Conservation (phyloP, 352 stramenopile species). For the Globisporangium abappressorium region DNA sequence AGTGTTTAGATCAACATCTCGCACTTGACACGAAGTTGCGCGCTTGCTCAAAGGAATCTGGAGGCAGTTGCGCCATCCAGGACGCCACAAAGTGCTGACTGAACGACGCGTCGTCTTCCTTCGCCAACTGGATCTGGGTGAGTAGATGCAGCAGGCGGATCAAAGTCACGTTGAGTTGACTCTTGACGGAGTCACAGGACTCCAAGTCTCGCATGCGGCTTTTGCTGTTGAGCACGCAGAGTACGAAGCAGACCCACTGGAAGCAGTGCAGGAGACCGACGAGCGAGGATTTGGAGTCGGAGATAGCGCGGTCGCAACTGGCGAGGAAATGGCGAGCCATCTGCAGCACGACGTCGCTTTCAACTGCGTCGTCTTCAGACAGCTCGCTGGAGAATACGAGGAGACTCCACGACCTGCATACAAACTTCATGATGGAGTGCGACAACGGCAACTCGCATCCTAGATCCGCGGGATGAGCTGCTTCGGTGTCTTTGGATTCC, state of each 20-base stretch:
- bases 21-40: slow-evolving; percentile 14
- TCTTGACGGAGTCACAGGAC: slow-evolving; percentile 13
- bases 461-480: slow-evolving; percentile 4
- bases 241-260: slow-evolving; percentile 33
- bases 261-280: slow-evolving; percentile 28
- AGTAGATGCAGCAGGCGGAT: slow-evolving; percentile 34
- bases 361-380: neutral
- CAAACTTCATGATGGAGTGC: slow-evolving; percentile 28
- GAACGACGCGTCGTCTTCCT: slow-evolving; percentile 15
- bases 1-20: neutral
- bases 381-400: slow-evolving; percentile 10
- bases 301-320: slow-evolving; percentile 21
- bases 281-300: slow-evolving; percentile 22
- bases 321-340: slow-evolving; percentile 28
- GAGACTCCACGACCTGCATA: slow-evolving; percentile 32
- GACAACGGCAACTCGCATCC: slow-evolving; percentile 15
- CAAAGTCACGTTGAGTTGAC: slow-evolving; percentile 30
- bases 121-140: slow-evolving; percentile 11
- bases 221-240: slow-evolving; percentile 12
- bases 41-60: slow-evolving; percentile 20
- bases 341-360: slow-evolving; percentile 18
- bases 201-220: slow-evolving; percentile 16
- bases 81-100: slow-evolving; percentile 30
- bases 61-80: slow-evolving; percentile 32
- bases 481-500: neutral